Conservation (phyloP, 176 grass and related monocot species). For the Eleusine coracana region DNA sequence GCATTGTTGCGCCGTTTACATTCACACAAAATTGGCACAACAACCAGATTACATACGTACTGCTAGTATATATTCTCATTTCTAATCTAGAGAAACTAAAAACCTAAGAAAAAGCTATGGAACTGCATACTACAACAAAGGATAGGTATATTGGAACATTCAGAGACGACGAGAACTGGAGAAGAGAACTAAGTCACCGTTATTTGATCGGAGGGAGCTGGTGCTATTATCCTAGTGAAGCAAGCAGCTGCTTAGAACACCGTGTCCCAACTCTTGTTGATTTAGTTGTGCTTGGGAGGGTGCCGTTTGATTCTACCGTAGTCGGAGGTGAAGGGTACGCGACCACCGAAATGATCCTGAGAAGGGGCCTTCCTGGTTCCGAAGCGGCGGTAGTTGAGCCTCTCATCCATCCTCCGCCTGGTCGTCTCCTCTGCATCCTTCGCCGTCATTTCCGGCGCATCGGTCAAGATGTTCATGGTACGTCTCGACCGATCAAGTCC, state of each 20-base stretch:
- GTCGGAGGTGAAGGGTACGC: slow-evolving; percentile 68
- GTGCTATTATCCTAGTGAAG: neutral
- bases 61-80: neutral
- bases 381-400: neutral
- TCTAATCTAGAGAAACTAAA: neutral
- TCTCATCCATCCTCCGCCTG: slow-evolving; percentile 16
- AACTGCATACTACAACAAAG: neutral
- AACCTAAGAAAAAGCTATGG: neutral
- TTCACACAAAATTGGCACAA: slow-evolving; percentile 35
- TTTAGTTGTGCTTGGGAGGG: slow-evolving; percentile 74
- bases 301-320: slow-evolving; percentile 49
- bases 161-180: neutral
- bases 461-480: neutral
- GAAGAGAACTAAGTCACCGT: neutral
- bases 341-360: slow-evolving; percentile 37
- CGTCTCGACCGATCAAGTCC: neutral
- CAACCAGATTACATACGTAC: neutral
- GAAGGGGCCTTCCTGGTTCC: slow-evolving; percentile 28
- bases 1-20: neutral
- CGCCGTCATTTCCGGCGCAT: neutral
- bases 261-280: too few species aligned
- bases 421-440: neutral
- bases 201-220: neutral
- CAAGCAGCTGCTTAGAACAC: too few species aligned
- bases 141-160: neutral